These are phyloP conservation scores for Corymbia calophylla DNA, from an alignment of 441 rosid genomes.

Conservation along the genomic window DNA sequence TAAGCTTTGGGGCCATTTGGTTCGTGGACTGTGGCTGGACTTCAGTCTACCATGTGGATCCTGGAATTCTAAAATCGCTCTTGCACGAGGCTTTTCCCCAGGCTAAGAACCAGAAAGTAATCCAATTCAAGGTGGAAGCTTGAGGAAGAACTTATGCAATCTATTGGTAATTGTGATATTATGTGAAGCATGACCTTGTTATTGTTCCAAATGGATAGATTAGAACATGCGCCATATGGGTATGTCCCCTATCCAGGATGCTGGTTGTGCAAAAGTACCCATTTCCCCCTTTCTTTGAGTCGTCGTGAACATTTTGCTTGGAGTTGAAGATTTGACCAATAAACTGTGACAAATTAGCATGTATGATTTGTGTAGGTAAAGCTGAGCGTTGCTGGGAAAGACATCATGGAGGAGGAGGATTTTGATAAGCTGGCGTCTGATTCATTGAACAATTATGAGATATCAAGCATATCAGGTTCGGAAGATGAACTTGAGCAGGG, in stretches of 20 bases:
- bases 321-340: not conserved
- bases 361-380: conserved; percentile 45
- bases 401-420: conserved; percentile 72
- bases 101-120: not conserved
- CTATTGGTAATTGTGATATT: not conserved
- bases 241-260: not conserved
- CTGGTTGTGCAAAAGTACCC: not conserved
- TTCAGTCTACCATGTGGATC: too few relatives aligned
- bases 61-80: too few relatives aligned
- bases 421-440: conserved; percentile 70
- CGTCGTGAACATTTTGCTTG: not conserved
- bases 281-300: not conserved
- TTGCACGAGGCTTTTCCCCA: not conserved
- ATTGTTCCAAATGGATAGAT: too few relatives aligned
- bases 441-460: conserved; percentile 65
- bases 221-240: not conserved
- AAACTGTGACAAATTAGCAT: not conserved
- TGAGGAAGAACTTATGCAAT: not conserved
- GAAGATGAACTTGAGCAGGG: conserved; percentile 74
- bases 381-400: conserved; percentile 75
- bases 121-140: not conserved
- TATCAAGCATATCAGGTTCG: conserved; percentile 93
- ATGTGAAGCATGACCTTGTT: not conserved
- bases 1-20: not conserved
- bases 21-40: too few relatives aligned